Conservation (phyloP, 2,329 filamentous ascomycete species). For the Paradendryphiella salina region DNA sequence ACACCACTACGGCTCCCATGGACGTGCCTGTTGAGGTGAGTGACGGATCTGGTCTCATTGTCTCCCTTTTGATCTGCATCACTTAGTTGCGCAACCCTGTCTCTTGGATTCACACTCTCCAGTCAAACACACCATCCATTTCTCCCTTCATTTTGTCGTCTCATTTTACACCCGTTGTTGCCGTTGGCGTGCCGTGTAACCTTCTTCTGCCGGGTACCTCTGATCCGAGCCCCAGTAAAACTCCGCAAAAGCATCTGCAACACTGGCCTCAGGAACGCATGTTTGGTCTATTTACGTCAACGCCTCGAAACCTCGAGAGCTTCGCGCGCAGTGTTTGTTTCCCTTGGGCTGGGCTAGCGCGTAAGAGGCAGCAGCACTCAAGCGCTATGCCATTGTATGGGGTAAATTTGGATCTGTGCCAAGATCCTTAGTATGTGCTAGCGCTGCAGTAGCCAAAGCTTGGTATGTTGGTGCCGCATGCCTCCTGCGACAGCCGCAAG, state of each 20-base stretch:
- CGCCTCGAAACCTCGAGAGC: slow-evolving; percentile 19
- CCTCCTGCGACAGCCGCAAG: background rate
- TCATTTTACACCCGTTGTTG: background rate
- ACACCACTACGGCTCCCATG: too few relatives aligned
- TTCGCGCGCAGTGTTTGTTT: slow-evolving; percentile 2
- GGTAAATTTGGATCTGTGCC: slow-evolving; percentile 28
- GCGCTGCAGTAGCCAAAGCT: slow-evolving; percentile 24
- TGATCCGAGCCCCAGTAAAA: slow-evolving; percentile 12
- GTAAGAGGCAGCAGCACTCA: slow-evolving; percentile 8
- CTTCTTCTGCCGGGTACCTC: background rate
- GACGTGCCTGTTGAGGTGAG: background rate
- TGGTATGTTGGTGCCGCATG: slow-evolving; percentile 14
- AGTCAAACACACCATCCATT: slow-evolving; percentile 4
- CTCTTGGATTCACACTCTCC: background rate
- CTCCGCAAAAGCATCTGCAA: slow-evolving; percentile 9
- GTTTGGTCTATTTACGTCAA: slow-evolving; percentile 16
- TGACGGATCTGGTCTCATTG: background rate
- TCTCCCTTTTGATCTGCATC: slow-evolving; percentile 1
- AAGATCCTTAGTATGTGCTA: slow-evolving; percentile 7
- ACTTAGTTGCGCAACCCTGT: slow-evolving; percentile 12
- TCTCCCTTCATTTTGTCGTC: slow-evolving; percentile 1
- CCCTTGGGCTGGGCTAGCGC: slow-evolving; percentile 2
- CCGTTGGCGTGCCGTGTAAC: slow-evolving; percentile 8
- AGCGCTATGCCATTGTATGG: slow-evolving; percentile 13
- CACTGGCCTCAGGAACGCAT: slow-evolving; percentile 11